Percentiles rank a stretch among this genome's conserved stretches.
Conservation (phyloP, 2,329 filamentous ascomycete species). For the Purpureocillium takamizusanense region DNA sequence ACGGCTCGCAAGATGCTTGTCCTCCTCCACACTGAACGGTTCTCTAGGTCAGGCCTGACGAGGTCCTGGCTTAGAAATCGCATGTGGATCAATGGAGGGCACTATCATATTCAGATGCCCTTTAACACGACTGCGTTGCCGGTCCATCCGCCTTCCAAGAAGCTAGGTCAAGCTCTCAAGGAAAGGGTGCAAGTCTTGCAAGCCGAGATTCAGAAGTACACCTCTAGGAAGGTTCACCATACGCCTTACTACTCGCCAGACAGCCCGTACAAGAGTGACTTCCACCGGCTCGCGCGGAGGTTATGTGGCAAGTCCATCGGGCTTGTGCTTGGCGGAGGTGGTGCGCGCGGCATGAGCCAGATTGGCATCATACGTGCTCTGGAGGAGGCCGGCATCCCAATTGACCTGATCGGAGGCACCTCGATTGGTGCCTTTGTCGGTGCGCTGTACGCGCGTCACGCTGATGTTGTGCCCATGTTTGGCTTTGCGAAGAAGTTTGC, state of each 20-base stretch:
- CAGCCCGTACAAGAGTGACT: conserved; percentile 90
- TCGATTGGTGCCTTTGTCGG: conserved; percentile 96
- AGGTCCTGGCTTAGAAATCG: conserved; percentile 85
- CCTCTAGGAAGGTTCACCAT: conserved; percentile 82
- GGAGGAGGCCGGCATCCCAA: conserved; percentile 92
- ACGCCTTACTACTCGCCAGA: conserved; percentile 84
- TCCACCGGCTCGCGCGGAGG: conserved; percentile 81
- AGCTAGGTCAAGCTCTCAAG: conserved; percentile 78
- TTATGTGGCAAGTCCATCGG: conserved; percentile 93
- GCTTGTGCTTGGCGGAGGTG: conserved; percentile 86
- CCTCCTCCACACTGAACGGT: conserved; percentile 79
- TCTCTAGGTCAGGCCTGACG: conserved; percentile 75
- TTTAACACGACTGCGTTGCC: conserved; percentile 71
- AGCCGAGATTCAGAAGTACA: conserved; percentile 97
- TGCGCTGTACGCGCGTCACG: conserved; percentile 88
- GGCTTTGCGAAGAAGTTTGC: conserved; percentile 95
- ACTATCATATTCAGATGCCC: conserved; percentile 95
- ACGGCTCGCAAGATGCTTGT: conserved; percentile 91
- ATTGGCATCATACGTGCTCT: conserved; percentile 90
- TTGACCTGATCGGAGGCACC: conserved; percentile 90
- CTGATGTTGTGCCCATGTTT: conserved; percentile 94
- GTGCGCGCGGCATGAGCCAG: conserved; percentile 84
- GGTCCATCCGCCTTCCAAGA: conserved; percentile 63
- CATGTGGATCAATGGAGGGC: conserved; percentile 95
- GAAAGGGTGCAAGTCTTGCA: conserved; percentile 90